These are phyloP conservation scores for Leccinum ochraceum DNA, from an alignment of 768 basidiomycete species.

Conservation along the genomic window DNA sequence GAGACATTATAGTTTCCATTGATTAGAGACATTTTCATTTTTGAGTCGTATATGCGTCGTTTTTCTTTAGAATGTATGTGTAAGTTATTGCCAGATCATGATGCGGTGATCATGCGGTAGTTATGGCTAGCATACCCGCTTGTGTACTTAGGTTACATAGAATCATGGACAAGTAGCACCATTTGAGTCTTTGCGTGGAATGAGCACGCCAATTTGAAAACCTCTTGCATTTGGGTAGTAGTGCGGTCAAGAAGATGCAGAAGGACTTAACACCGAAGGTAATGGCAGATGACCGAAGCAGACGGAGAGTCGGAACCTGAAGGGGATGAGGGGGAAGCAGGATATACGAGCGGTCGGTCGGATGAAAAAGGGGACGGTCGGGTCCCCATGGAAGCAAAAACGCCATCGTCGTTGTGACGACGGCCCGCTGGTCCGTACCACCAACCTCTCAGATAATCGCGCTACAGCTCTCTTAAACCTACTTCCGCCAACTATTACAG, in stretches of 20 bases:
- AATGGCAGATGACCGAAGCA: too few relatives aligned
- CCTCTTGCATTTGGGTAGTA: not conserved
- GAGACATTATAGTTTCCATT: not conserved
- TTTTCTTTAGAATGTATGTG: not conserved
- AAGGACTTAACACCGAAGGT: too few relatives aligned
- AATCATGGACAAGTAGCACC: not conserved
- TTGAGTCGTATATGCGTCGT: not conserved
- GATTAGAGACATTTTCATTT: not conserved
- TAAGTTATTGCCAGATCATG: not conserved
- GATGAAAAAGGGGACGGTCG: too few relatives aligned
- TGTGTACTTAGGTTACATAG: not conserved
- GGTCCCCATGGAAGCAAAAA: too few relatives aligned
- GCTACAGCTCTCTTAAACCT: too few relatives aligned
- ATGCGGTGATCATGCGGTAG: not conserved
- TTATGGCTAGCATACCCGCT: not conserved
- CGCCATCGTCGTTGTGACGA: too few relatives aligned
- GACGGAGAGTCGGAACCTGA: too few relatives aligned
- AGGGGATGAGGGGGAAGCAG: too few relatives aligned
- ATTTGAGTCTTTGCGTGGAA: constrained; percentile 29
- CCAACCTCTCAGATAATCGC: not conserved
- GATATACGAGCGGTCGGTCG: too few relatives aligned
- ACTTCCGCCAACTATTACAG: too few relatives aligned
- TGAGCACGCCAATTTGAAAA: not conserved
- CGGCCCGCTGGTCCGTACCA: not conserved
- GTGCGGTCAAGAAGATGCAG: not conserved